Conservation (phyloP, 2,329 filamentous ascomycete species). For the Cercospora sp. region DNA sequence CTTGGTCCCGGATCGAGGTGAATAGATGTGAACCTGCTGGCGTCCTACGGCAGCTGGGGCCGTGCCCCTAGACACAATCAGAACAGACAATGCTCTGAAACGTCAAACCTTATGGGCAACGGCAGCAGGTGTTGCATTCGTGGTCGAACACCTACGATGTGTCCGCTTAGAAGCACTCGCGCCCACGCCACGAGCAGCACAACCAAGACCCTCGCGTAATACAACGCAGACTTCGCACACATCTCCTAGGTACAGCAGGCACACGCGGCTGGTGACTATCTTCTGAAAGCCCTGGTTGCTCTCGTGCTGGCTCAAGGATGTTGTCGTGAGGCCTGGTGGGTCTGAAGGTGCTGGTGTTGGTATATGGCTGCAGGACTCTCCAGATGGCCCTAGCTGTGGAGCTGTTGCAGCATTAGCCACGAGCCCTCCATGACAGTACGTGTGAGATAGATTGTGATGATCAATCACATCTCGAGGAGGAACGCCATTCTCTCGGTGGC, state of each 20-base stretch:
- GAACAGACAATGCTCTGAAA: background rate
- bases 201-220: background rate
- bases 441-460: background rate
- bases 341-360: background rate
- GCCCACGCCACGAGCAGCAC: background rate
- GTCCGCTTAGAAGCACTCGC: background rate
- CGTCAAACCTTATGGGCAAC: background rate
- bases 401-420: background rate
- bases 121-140: background rate
- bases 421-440: background rate
- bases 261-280: background rate
- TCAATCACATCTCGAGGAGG: background rate
- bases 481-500: background rate
- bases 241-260: background rate
- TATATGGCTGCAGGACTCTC: background rate
- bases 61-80: background rate
- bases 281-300: background rate
- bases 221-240: background rate
- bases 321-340: background rate
- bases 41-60: background rate
- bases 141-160: background rate
- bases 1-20: background rate
- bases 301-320: background rate
- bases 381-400: background rate
- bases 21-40: background rate